Evolutionary conservation across 1,284 basidiomycete species (phyloP).

Genomic region (Irpex rosettiformis): DNA sequence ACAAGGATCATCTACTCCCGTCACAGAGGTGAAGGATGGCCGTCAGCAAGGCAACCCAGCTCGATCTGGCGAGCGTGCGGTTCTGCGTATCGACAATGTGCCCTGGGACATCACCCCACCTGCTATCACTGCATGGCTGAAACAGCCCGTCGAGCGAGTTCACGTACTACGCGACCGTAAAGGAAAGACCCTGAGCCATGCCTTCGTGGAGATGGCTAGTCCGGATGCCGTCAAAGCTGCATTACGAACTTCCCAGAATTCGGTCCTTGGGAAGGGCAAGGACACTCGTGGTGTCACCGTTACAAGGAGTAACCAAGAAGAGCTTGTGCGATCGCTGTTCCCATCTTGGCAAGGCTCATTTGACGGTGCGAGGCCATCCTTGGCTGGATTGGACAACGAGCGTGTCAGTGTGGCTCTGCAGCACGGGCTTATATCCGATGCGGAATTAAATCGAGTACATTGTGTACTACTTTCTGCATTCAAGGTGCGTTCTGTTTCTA

Average conservation of each 20-base stretch:
- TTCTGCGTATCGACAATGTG: conserved; percentile 79
- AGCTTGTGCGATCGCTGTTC: conserved; percentile 76
- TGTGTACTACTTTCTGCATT: too few relatives aligned
- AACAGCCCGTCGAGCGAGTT: conserved; percentile 60
- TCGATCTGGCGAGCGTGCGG: conserved; percentile 41
- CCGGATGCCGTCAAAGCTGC: conserved; percentile 60
- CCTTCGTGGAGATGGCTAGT: conserved; percentile 67
- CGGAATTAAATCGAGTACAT: conserved; percentile 66
- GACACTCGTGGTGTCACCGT: conserved; percentile 77
- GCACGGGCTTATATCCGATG: conserved; percentile 59
- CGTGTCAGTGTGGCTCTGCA: conserved; percentile 53
- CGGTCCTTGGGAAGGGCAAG: conserved; percentile 71
- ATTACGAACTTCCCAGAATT: conserved; percentile 57
- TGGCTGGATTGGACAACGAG: conserved; percentile 55
- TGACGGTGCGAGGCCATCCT: conserved; percentile 60
- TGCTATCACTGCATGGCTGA: conserved; percentile 63
- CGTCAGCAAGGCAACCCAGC: conserved; percentile 2
- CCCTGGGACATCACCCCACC: conserved; percentile 85
- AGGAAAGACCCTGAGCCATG: conserved; percentile 79
- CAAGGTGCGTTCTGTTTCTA: too few relatives aligned
- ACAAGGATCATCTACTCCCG: conserved; percentile 30
- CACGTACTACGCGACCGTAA: conserved; percentile 75
- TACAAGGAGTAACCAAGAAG: conserved; percentile 71
- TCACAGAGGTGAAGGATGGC: conserved; percentile 13
- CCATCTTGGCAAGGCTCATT: conserved; percentile 78